Percentiles rank a stretch among this genome's conserved stretches.
Evolutionary conservation across 1,284 basidiomycete genomes (phyloP).

Genomic region (Chondrostereum purpureum): DNA sequence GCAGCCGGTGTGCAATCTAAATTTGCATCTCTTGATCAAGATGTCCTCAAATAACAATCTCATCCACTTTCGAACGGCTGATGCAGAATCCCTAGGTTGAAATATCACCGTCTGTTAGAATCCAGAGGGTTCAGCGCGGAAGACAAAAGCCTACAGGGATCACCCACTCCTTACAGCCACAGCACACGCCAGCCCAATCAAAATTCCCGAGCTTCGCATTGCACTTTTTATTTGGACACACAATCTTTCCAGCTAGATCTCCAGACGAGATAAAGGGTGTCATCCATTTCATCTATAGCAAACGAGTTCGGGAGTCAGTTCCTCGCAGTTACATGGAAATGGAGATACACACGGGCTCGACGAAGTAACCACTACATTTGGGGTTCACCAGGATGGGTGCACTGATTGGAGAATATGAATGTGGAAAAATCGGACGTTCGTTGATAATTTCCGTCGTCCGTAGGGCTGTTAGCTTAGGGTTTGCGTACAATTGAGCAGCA

Average conservation of each 20-base stretch:
- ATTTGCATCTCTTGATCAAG: too few relatives aligned
- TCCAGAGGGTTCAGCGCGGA: too few relatives aligned
- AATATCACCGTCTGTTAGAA: background rate
- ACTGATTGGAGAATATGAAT: constrained; percentile 21
- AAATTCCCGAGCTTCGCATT: constrained; percentile 89
- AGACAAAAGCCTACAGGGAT: constrained; percentile 55
- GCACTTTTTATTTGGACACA: constrained; percentile 89
- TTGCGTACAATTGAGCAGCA: constrained; percentile 41
- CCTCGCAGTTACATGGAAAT: constrained; percentile 1
- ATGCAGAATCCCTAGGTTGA: constrained; percentile 77
- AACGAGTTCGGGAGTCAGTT: background rate
- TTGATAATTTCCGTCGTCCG: constrained; percentile 24
- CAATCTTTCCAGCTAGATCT: constrained; percentile 78
- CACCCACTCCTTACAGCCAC: constrained; percentile 89
- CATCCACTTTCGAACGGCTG: constrained; percentile 85
- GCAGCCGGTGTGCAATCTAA: too few relatives aligned
- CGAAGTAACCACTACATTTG: constrained; percentile 92
- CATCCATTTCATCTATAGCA: constrained; percentile 88
- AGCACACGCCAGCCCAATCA: constrained; percentile 94
- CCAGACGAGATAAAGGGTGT: constrained; percentile 70
- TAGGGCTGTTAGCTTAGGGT: constrained; percentile 50
- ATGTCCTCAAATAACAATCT: constrained; percentile 42
- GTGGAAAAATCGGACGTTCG: constrained; percentile 11
- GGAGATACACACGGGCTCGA: constrained; percentile 75
- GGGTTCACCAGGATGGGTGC: constrained; percentile 68